A percentile compares a stretch with the other conserved stretches of the same genome.
Conservation (phyloP, 2,329 filamentous ascomycete species). For the Botryotinia convoluta region DNA sequence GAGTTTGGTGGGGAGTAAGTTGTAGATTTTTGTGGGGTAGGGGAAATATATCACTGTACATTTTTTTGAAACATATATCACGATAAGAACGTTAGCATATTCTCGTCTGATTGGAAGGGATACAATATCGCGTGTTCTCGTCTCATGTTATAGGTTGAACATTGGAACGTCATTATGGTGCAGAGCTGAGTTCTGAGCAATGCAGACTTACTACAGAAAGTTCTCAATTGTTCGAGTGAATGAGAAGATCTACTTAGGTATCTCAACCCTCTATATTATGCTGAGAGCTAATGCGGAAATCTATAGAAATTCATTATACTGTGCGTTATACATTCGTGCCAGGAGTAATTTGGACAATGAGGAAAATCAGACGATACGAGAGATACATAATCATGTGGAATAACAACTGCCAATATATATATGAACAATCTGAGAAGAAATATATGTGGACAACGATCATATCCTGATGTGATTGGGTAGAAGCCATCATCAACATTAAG, state of each 20-base stretch:
- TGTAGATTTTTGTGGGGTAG: constrained; percentile 37
- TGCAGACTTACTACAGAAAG: neutral
- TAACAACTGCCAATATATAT: neutral
- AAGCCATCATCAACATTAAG: neutral
- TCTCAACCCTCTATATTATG: no score
- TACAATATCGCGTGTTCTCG: neutral
- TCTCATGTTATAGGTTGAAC: neutral
- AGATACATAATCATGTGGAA: neutral
- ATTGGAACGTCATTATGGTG: accelerated
- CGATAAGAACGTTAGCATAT: neutral
- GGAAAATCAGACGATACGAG: neutral
- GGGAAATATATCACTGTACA: neutral
- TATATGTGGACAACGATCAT: no score
- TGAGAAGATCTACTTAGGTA: neutral
- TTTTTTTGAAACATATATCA: neutral
- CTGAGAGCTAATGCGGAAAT: neutral
- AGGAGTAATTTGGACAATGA: neutral
- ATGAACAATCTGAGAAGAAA: neutral
- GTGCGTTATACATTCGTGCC: neutral
- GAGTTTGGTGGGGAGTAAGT: constrained; percentile 45
- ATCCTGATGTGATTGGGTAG: neutral
- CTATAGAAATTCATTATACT: neutral
- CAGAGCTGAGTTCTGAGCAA: neutral
- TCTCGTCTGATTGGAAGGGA: neutral
- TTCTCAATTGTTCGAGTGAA: neutral